A percentile compares a stretch with the other conserved stretches of the same genome.
Evolutionary conservation across 2,329 filamentous ascomycete species (phyloP).

Genomic region (Sphaerostilbella broomeana): DNA sequence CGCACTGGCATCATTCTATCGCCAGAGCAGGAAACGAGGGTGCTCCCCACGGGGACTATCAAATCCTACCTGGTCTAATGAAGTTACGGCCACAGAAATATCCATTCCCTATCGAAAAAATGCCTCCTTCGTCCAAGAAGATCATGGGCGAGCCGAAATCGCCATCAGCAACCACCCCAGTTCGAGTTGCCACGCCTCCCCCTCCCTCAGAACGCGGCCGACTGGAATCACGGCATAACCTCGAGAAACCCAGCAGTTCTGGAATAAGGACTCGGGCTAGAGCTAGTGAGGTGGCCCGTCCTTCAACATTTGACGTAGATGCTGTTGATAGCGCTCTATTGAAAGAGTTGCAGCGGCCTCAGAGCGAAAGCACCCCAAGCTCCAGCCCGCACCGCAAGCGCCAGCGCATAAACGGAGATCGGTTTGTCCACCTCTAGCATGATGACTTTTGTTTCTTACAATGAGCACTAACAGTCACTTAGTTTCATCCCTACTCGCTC

Average conservation of each 20-base stretch:
- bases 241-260: conserved; percentile 25
- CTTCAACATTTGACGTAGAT: conserved; percentile 41
- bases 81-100: too few species aligned
- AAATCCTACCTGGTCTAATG: neutral
- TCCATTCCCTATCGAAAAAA: conserved; percentile 22
- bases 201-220: conserved; percentile 37
- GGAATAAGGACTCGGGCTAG: conserved; percentile 30
- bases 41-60: conserved; percentile 6
- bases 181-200: conserved; percentile 38
- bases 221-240: conserved; percentile 35
- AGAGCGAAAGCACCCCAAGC: conserved; percentile 46
- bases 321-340: conserved; percentile 45
- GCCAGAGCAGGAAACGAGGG: conserved; percentile 4
- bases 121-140: conserved; percentile 28
- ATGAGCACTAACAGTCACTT: conserved; percentile 19
- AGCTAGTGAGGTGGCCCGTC: conserved; percentile 30
- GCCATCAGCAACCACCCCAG: conserved; percentile 27
- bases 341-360: conserved; percentile 44
- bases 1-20: conserved; percentile 5
- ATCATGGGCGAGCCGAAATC: conserved; percentile 27
- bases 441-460: neutral
- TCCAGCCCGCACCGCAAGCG: conserved; percentile 53
- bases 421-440: conserved; percentile 35
- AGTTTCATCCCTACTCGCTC: conserved; percentile 95
- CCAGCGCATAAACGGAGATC: conserved; percentile 54